Evolutionary conservation across 108 stramenopile species (phyloP), one percentile per base, ranked within the genome.

Genomic region (Bacterosira constricta): DNA sequence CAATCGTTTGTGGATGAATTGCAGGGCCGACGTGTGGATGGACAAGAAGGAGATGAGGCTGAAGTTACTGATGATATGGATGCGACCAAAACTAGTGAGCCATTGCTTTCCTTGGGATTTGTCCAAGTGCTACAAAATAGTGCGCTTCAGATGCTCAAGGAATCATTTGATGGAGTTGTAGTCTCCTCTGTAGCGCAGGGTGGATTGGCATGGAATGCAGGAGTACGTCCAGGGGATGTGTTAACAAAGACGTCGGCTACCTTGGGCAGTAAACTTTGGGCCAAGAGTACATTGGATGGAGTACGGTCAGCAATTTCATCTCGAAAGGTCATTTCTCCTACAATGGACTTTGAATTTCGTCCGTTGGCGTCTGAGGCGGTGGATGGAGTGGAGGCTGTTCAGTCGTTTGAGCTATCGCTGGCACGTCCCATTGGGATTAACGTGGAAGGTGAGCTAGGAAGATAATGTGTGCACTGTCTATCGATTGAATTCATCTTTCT

Each of bases 211-310:
- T 89, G 88, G 88, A 53, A 83, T 36, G 64, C 79, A 11, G 92
- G 92, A 6, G 75, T 94, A 5, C 83, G 88, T 58, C 78, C 88
- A 0, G 92, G 92, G 20, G 88, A 90, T 71, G 55, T 89, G 0
- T 41, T 94, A 31, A 63, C 56, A 31, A 75, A 85, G 4, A 86
- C 86, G 17, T 88, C 88, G 35, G 92, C 92, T 3, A 90, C 90
- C 0, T 45, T 89, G 31, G 92, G 92, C 1, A 83, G 69, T 55
- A 85, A 82, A 47, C 66, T 86, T 26, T 94, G 92, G 92, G 87
- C 92, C 10, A 90, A 90, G 64, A 84, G 84, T 36, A 89, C 90
- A 0, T 50, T 94, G 71, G 92, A 90, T 54, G 92, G 92, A 7
- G 86, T 94, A 0, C 75, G 77, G 47, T 90, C 92, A 25, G 88